Percentiles rank a stretch among this genome's conserved stretches.
Conservation (phyloP, 768 basidiomycete genomes). For the Astraeus odoratus region DNA sequence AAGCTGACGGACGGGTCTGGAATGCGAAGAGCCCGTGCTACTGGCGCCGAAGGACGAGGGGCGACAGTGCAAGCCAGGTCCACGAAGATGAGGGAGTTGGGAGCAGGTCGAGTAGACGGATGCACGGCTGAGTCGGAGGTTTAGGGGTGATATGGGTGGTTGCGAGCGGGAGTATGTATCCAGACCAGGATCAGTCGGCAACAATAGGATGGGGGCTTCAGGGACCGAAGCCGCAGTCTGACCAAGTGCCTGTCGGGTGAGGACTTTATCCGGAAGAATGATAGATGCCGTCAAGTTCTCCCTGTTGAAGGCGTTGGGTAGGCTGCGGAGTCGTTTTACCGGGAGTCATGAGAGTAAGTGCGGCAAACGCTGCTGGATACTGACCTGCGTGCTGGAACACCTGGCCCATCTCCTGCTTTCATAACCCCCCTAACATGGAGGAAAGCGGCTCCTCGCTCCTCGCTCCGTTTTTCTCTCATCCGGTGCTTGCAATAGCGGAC, state of each 20-base stretch:
- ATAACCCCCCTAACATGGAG: conserved; percentile 16
- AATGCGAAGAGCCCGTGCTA: conserved; percentile 25
- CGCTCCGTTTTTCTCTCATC: conserved; percentile 28
- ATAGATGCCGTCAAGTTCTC: conserved; percentile 38
- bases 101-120: conserved; percentile 35
- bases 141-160: conserved; percentile 14
- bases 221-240: conserved; percentile 30
- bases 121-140: conserved; percentile 26
- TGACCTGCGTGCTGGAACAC: conserved; percentile 11
- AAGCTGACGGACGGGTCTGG: conserved; percentile 54
- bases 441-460: conserved; percentile 36
- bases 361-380: neutral
- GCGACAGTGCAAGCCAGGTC: conserved; percentile 9
- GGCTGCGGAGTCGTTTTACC: conserved; percentile 3
- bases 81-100: conserved; percentile 12
- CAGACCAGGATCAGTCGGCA: neutral
- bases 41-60: conserved; percentile 5
- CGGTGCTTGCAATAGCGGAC: conserved; percentile 38
- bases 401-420: conserved; percentile 5
- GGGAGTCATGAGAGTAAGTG: neutral
- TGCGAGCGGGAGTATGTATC: conserved; percentile 12
- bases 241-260: conserved; percentile 33
- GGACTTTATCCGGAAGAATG: conserved; percentile 46
- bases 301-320: conserved; percentile 33
- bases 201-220: conserved; percentile 32